Evolutionary conservation across 2,329 filamentous ascomycete genomes (phyloP), one percentile per base, ranked within the genome.

Genomic region (Stylonectria norvegica): DNA sequence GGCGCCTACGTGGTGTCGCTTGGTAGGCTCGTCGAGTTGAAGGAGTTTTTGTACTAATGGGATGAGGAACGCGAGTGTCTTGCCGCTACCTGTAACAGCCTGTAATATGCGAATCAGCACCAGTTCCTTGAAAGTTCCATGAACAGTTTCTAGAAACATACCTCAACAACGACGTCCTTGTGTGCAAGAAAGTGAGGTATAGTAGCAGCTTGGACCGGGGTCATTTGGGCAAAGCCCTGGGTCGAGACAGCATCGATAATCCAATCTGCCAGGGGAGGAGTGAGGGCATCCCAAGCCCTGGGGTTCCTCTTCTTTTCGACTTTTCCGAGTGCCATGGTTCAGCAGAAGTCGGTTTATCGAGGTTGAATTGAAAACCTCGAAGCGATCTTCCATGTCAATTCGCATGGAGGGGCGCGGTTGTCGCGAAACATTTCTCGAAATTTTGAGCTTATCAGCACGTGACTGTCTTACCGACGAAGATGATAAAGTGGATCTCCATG

Each of bases 131-230:
- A n/a, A 5, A 20, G 17, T 5, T 15, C 5, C 5, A 18, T 5
- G 35, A 17, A 17, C 16, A 42, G 31, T 23, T 19, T n/a, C n/a
- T n/a, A n/a, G 3, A 1, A 18, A 39, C 61, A 33, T 61, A 80
- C 81, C 70, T 95, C 89, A 5, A 95, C 89, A 1, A 95, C 89
- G 4, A 95, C 87, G 64, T 95, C 89, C 59, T 94, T 95, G 62
- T 95, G 86, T 36, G 81, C 83, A 67, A 90, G 83, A 61, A 95
- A 93, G 36, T 95, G 78, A 10, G 89, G 89, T 51, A 96, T 85
- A 4, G 88, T 85, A 43, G 89, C 91, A 31, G 90, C 88, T 68
- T 97, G 91, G n/a, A 96, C 90, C 1, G 91, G 91, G 4, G 90
- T 96, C 76, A 93, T 90, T 62, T 85, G 83, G 48, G 75, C 71